Conservation (phyloP, 2,329 filamentous ascomycete genomes). For the Ceratocystis diversiconidia region DNA sequence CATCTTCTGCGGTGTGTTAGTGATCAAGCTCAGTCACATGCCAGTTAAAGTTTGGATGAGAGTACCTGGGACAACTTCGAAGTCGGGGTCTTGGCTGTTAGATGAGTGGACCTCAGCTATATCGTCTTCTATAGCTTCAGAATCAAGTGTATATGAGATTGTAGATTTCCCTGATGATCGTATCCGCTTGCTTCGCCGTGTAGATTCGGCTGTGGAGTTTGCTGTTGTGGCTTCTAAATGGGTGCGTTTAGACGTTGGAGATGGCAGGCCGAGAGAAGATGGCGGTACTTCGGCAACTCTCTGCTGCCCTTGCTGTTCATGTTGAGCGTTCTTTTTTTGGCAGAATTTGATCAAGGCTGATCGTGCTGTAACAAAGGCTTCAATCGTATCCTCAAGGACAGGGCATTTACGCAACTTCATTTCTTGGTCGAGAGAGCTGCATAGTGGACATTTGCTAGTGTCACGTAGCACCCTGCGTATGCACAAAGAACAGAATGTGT, state of each 20-base stretch:
- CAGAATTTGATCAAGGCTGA: conserved; percentile 51
- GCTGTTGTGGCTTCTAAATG: conserved; percentile 25
- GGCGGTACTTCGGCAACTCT: conserved; percentile 27
- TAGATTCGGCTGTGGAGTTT: conserved; percentile 22
- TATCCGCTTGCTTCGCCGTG: conserved; percentile 33
- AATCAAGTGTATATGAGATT: neutral
- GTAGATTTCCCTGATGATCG: conserved; percentile 31
- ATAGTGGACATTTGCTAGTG: conserved; percentile 80
- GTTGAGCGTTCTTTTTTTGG: conserved; percentile 20
- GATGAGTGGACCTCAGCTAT: neutral
- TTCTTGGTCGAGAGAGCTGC: conserved; percentile 65
- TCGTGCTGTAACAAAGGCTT: conserved; percentile 57
- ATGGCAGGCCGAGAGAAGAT: conserved; percentile 48
- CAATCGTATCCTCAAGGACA: conserved; percentile 71
- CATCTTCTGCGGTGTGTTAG: conserved; percentile 41
- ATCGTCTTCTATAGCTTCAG: neutral
- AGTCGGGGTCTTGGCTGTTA: conserved; percentile 21
- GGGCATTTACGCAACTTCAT: conserved; percentile 73
- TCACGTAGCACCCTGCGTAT: conserved; percentile 72
- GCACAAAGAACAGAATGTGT: conserved; percentile 94
- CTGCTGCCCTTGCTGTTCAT: conserved; percentile 33
- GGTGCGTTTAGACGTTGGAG: conserved; percentile 51
- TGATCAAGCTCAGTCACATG: neutral
- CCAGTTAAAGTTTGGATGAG: conserved; percentile 16
- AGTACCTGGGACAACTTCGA: conserved; percentile 24